Evolutionary conservation across 257 asterid species (phyloP), one percentile per base, ranked within the genome.

Genomic region (Jaltomata sinuosa): DNA sequence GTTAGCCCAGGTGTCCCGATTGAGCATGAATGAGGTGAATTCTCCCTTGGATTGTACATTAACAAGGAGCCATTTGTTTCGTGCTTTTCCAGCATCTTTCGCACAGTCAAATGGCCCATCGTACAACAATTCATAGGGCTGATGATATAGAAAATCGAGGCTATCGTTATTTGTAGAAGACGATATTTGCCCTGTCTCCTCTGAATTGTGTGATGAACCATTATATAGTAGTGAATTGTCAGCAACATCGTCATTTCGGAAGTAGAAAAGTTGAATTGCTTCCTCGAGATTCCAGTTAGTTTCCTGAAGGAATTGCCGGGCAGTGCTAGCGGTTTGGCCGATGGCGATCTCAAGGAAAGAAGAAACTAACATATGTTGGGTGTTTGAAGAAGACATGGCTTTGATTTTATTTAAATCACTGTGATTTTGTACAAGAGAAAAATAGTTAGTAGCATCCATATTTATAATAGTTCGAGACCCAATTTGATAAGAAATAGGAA

Each of bases 281-380:
- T 57, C 74, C 10, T 12, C 54, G 3, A 81, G 57, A n/a, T 32
- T 81, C 76, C 84, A 54, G 0, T 11, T 62, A 22, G 74, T 14
- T 40, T 38, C 38, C 4, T 22, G 25, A 36, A 38, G 74, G 8
- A 80, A 80, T 32, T 22, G 57, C 4, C 5, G 52, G 4, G 57
- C 84, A 25, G 84, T 81, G 9, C 9, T 40, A 27, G 69, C 29
- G 2, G 84, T 32, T 40, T 55, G 14, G 21, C 11, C 76, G 14
- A 57, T 3, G 57, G 57, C 84, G 11, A 81, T n/a, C 0, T 81
- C 84, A 81, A 81, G 84, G 42, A 81, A 81, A 14, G 81, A 76
- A 76, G 81, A 76, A 76, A 76, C n/a, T 76, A 76, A 27, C 25
- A 6, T 42, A 3, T 22, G 14, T 71, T n/a, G 80, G 34, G 45